Percentiles rank a stretch among this genome's conserved stretches.
These are phyloP conservation scores for Luzula sylvatica DNA, from an alignment of 176 grass and related monocot species.

Conservation along the genomic window DNA sequence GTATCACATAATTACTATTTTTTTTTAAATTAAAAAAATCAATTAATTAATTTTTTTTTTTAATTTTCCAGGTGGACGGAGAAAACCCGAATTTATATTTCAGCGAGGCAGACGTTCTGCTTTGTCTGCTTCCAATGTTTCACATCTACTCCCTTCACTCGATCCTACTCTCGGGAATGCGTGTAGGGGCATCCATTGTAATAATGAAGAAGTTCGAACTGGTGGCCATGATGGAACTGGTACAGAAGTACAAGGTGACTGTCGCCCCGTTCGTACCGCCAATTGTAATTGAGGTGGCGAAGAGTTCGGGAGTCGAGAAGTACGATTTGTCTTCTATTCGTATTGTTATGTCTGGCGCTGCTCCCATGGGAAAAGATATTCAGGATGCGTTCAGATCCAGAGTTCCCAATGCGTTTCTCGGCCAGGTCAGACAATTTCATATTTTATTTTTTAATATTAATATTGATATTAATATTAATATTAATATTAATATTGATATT, in stretches of 20 bases:
- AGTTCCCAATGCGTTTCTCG: conserved; percentile 61
- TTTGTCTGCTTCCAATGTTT: conserved; percentile 88
- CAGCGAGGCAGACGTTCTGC: conserved; percentile 50
- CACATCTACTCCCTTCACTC: conserved; percentile 95
- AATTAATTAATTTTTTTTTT: not conserved
- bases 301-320: conserved; percentile 44
- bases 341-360: conserved; percentile 79
- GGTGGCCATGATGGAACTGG: conserved; percentile 50
- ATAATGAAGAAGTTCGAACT: conserved; percentile 81
- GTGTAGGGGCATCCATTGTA: conserved; percentile 47
- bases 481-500: too few species aligned
- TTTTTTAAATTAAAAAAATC: not conserved
- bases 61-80: conserved; percentile 49
- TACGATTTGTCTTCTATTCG: conserved; percentile 73
- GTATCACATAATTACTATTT: too few species aligned
- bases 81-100: conserved; percentile 83
- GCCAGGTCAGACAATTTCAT: conserved; percentile 39
- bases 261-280: conserved; percentile 73
- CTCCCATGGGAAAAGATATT: conserved; percentile 79
- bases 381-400: conserved; percentile 52
- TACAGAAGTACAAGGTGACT: conserved; percentile 60
- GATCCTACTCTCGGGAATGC: conserved; percentile 62
- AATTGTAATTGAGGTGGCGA: conserved; percentile 71
- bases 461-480: too few species aligned
- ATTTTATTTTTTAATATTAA: not conserved